A percentile compares a stretch with the other conserved stretches of the same genome.
These are phyloP conservation scores for Postia placenta DNA, from an alignment of 768 basidiomycete genomes.

Conservation along the genomic window DNA sequence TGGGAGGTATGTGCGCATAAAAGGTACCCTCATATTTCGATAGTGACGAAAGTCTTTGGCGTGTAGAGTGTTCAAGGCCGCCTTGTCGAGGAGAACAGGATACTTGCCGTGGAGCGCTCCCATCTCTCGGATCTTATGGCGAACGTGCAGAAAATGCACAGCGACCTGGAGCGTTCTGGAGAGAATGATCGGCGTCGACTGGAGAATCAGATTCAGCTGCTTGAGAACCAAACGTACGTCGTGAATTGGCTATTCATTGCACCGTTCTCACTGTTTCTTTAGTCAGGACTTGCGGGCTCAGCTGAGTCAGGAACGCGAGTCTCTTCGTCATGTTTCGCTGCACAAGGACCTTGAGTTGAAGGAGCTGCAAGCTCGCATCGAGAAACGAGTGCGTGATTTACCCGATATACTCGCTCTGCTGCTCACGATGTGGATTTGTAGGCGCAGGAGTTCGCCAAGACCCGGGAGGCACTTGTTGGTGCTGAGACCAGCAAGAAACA, in stretches of 20 bases:
- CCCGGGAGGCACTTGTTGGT: constrained; percentile 62
- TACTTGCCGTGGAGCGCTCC: constrained; percentile 72
- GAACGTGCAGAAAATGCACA: constrained; percentile 88
- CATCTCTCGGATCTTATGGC: constrained; percentile 83
- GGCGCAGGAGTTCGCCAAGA: constrained; percentile 58
- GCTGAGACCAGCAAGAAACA: constrained; percentile 78
- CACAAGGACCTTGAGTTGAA: constrained; percentile 79
- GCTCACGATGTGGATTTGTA: constrained; percentile 25
- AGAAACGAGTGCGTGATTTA: constrained; percentile 53
- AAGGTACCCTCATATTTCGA: background rate
- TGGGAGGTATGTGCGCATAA: constrained; percentile 59
- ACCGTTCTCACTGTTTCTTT: no score
- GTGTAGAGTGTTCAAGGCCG: constrained; percentile 69
- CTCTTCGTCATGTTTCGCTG: constrained; percentile 61
- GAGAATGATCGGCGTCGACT: constrained; percentile 79
- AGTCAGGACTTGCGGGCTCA: constrained; percentile 74
- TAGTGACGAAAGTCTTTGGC: background rate
- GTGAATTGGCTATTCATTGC: background rate
- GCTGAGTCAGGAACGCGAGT: constrained; percentile 69
- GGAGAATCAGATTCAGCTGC: constrained; percentile 71
- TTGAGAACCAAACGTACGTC: constrained; percentile 74
- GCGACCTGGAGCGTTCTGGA: constrained; percentile 76
- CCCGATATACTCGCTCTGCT: constrained; percentile 1
- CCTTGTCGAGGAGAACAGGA: constrained; percentile 81
- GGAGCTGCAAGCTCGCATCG: constrained; percentile 67